A percentile compares a stretch with the other conserved stretches of the same genome.
These are phyloP conservation scores for Curvularia lunata DNA, from an alignment of 2,329 filamentous ascomycete species.

Conservation along the genomic window DNA sequence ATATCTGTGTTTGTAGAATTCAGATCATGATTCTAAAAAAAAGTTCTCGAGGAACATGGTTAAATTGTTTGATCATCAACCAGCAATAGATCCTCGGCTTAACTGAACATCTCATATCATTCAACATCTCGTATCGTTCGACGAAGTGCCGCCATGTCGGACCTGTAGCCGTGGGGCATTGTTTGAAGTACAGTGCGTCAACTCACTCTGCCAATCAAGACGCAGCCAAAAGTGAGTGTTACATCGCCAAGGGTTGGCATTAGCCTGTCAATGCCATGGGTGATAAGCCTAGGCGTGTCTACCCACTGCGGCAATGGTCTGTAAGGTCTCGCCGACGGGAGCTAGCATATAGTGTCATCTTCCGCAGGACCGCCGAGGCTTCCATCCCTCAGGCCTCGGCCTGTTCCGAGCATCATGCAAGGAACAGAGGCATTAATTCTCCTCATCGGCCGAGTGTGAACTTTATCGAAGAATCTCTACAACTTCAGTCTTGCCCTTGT, in stretches of 20 bases:
- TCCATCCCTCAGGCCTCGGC: not conserved
- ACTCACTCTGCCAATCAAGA: not conserved
- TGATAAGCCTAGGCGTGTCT: not conserved
- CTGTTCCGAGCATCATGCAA: not conserved
- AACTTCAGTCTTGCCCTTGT: slow-evolving; percentile 9
- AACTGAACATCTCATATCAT: not conserved
- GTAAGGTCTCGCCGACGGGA: not conserved
- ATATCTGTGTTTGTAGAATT: not conserved
- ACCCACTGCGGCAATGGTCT: not conserved
- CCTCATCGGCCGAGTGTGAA: not conserved
- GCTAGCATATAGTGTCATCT: not conserved
- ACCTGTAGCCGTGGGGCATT: not conserved
- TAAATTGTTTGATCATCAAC: not conserved
- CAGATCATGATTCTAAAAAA: not conserved
- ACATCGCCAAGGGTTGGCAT: not conserved
- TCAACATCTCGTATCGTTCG: not conserved
- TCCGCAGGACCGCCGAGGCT: not conserved
- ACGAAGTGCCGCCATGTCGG: not conserved
- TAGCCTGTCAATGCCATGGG: not conserved
- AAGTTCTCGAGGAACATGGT: not conserved
- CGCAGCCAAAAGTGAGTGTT: not conserved
- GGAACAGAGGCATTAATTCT: not conserved
- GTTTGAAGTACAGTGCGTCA: not conserved
- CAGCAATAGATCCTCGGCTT: not conserved
- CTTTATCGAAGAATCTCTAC: not conserved